phyloP scores from a whole-genome alignment of 164 flowering plant species.

The Chimonanthus salicifolius region DNA sequence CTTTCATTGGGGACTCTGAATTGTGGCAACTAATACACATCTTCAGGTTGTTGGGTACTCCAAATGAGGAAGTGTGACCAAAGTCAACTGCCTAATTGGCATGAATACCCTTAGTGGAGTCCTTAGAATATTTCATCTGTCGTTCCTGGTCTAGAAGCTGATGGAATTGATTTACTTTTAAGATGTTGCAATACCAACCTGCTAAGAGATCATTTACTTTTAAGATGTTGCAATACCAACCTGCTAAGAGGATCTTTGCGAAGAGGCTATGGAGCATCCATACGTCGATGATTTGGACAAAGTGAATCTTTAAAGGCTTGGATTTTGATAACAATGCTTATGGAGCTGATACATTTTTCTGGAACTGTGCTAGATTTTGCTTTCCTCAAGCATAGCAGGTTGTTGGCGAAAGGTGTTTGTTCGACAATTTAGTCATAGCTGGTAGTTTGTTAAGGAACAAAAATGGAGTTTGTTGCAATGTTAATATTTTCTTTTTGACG shows the following conservation, averaged over 20 bases:
- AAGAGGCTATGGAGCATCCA: conserved; percentile 86
- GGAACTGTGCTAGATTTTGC: too few species aligned
- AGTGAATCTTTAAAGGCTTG: too few species aligned
- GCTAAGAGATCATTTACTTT: too few species aligned
- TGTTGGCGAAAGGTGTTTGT: too few species aligned
- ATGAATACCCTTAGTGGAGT: conserved; percentile 90
- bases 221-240: conserved; percentile 74
- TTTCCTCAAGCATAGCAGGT: too few species aligned
- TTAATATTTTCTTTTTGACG: too few species aligned
- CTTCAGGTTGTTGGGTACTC: conserved; percentile 90
- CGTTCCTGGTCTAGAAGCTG: conserved; percentile 59
- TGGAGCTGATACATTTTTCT: too few species aligned
- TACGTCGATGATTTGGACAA: conserved; percentile 67
- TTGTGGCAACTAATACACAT: conserved; percentile 88
- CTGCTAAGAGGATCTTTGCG: conserved; percentile 71
- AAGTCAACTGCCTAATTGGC: conserved; percentile 74
- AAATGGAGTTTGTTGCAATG: too few species aligned
- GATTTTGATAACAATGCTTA: too few species aligned
- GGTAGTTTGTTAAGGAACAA: too few species aligned
- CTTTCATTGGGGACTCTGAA: conserved; percentile 82
- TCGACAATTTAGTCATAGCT: too few species aligned
- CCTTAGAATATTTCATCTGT: conserved; percentile 45
- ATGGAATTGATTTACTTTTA: conserved; percentile 58
- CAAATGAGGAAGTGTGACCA: conserved; percentile 83
- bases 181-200: conserved; percentile 28